Evolutionary conservation across 495 filamentous ascomycete species (phyloP).

Genomic region (Clohesyomyces aquaticus): DNA sequence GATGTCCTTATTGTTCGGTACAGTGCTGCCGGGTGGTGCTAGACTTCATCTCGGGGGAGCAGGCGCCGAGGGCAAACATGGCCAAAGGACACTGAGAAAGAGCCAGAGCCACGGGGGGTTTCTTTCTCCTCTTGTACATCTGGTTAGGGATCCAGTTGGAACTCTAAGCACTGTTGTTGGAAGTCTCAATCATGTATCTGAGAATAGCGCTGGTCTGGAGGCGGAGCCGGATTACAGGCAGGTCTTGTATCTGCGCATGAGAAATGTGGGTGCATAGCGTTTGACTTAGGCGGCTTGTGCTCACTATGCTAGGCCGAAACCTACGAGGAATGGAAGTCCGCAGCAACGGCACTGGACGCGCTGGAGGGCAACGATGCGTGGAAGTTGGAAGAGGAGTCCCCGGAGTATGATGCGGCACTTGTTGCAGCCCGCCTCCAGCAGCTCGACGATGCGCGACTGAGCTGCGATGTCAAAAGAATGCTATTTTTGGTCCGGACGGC

Average conservation of each 20-base stretch:
- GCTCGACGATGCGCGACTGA: constrained; percentile 74
- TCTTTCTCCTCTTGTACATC: constrained; percentile 36
- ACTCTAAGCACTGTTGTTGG: constrained; percentile 26
- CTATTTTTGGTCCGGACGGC: constrained; percentile 79
- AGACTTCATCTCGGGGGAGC: constrained; percentile 20
- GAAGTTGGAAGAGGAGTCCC: constrained; percentile 68
- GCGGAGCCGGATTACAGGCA: constrained; percentile 31
- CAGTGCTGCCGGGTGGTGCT: constrained; percentile 36
- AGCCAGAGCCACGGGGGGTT: constrained; percentile 35
- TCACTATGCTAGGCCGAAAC: constrained; percentile 39
- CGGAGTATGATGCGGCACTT: constrained; percentile 71
- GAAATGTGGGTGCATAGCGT: constrained; percentile 38
- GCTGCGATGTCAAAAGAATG: constrained; percentile 75
- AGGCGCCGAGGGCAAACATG: constrained; percentile 7
- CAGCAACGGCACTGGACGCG: constrained; percentile 76
- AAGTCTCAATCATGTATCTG: neutral
- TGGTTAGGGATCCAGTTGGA: constrained; percentile 37
- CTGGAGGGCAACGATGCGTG: constrained; percentile 81
- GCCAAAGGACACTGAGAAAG: constrained; percentile 11
- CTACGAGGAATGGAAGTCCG: constrained; percentile 50
- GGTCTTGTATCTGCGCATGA: constrained; percentile 41
- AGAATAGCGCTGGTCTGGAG: neutral
- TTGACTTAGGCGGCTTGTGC: constrained; percentile 1
- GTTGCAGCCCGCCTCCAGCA: constrained; percentile 70
- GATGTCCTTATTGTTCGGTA: constrained; percentile 43